Evolutionary conservation across 1,139 yeast genomes (phyloP).

Genomic region (Protomyces gravidus): DNA sequence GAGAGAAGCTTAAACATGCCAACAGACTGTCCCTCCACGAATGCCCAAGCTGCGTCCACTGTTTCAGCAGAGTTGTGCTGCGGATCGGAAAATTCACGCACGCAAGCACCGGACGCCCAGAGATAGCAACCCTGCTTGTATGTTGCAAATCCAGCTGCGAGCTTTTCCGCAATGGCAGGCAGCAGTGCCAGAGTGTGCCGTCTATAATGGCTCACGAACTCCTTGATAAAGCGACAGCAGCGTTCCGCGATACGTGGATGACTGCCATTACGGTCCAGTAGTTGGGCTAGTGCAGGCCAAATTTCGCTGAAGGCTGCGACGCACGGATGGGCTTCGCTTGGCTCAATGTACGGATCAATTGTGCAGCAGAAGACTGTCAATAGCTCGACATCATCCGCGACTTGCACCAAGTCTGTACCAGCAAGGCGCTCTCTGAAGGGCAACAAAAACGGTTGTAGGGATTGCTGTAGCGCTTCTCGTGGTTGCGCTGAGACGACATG

Average conservation of each 20-base stretch:
- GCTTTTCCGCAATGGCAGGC: slow-evolving; percentile 58
- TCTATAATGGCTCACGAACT: slow-evolving; percentile 63
- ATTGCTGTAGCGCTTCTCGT: slow-evolving; percentile 44
- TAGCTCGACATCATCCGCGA: slow-evolving; percentile 75
- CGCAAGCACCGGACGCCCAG: slow-evolving; percentile 83
- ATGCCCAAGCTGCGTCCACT: slow-evolving; percentile 50
- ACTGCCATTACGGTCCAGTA: slow-evolving; percentile 54
- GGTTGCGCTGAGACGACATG: slow-evolving; percentile 67
- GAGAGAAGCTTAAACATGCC: slow-evolving; percentile 45
- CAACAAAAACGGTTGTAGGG: slow-evolving; percentile 58
- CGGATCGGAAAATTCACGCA: slow-evolving; percentile 65
- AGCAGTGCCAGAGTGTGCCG: slow-evolving; percentile 61
- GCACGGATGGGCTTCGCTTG: slow-evolving; percentile 45
- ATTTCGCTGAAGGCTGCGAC: slow-evolving; percentile 56
- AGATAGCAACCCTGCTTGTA: slow-evolving; percentile 76
- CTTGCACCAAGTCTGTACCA: slow-evolving; percentile 37
- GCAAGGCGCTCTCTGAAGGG: slow-evolving; percentile 44
- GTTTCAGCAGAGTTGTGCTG: slow-evolving; percentile 43
- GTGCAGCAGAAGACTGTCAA: slow-evolving; percentile 66
- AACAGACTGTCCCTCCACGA: slow-evolving; percentile 48
- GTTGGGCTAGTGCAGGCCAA: slow-evolving; percentile 55
- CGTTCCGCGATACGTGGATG: slow-evolving; percentile 65
- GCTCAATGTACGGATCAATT: slow-evolving; percentile 43
- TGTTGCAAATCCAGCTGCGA: slow-evolving; percentile 62
- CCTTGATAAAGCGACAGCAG: slow-evolving; percentile 62